These are phyloP conservation scores for Saccharum spontaneum DNA, from an alignment of 176 grass and related monocot species.

Conservation along the genomic window DNA sequence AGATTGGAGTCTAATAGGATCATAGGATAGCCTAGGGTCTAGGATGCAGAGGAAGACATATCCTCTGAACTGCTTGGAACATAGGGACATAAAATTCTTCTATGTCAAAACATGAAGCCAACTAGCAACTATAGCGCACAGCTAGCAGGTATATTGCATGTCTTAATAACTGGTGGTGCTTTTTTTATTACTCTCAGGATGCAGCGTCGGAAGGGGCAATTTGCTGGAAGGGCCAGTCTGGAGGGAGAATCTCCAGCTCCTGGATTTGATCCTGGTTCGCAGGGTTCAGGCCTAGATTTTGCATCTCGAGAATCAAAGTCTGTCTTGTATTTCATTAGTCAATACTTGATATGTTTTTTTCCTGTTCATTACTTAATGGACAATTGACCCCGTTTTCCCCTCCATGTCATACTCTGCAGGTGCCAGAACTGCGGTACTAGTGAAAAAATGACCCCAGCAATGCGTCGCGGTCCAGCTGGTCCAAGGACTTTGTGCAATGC, in stretches of 20 bases:
- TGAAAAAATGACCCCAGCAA: constrained; percentile 81
- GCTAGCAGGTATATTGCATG: not conserved
- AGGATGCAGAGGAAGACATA: not conserved
- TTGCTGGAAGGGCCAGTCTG: constrained; percentile 70
- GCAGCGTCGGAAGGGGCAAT: constrained; percentile 82
- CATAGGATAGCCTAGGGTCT: constrained; percentile 15
- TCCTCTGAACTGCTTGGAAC: not conserved
- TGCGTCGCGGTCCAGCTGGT: constrained; percentile 93
- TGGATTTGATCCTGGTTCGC: constrained; percentile 50
- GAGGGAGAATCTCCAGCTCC: constrained; percentile 51
- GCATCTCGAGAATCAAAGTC: constrained; percentile 65
- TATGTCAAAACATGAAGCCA: constrained; percentile 15
- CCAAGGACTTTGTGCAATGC: constrained; percentile 95
- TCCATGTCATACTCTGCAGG: constrained; percentile 37
- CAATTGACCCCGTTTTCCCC: not conserved
- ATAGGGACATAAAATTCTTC: not conserved
- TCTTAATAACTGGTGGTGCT: constrained; percentile 20
- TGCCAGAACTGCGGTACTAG: constrained; percentile 93
- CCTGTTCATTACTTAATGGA: constrained; percentile 36
- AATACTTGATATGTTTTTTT: constrained; percentile 14
- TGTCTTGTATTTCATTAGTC: constrained; percentile 37
- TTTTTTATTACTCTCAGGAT: constrained; percentile 62
- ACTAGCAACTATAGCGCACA: constrained; percentile 14
- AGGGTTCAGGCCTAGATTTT: constrained; percentile 50
- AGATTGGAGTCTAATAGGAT: constrained; percentile 3